Evolutionary conservation across 1,139 yeast genomes (phyloP).

Genomic region (Saccharomyces hybrid): DNA sequence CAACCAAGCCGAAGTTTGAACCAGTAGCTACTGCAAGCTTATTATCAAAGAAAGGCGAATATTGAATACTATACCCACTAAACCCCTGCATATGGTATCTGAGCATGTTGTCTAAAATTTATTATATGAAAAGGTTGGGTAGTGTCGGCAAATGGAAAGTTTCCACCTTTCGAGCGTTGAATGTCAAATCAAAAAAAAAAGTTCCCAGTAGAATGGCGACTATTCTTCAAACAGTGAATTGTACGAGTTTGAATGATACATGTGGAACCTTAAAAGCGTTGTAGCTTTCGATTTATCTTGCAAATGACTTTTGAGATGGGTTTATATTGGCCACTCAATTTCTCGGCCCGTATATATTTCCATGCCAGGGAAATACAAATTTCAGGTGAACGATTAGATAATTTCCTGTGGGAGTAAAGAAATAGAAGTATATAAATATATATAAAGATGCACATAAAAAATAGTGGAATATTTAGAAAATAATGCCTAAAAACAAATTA

Average conservation of each 20-base stretch:
- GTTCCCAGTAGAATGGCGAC: too few relatives aligned
- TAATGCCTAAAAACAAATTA: background rate
- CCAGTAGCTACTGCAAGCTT: slow-evolving; percentile 88
- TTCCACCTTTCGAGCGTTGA: background rate
- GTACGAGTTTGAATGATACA: too few relatives aligned
- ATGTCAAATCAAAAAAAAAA: background rate
- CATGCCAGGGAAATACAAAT: background rate
- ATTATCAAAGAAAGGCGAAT: slow-evolving; percentile 88
- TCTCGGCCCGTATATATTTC: background rate
- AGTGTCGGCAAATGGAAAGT: background rate
- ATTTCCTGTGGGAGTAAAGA: background rate
- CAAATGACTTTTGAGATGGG: background rate
- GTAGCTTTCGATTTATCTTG: background rate
- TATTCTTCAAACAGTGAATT: too few relatives aligned
- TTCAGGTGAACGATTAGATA: background rate
- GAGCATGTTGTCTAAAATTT: slow-evolving; percentile 43
- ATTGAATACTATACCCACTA: slow-evolving; percentile 81
- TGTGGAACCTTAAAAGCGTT: background rate
- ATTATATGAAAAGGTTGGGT: background rate
- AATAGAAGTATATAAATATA: background rate
- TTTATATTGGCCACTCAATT: background rate
- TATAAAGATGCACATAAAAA: background rate
- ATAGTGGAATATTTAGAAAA: background rate
- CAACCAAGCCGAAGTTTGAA: slow-evolving; percentile 89
- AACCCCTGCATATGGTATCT: slow-evolving; percentile 70